Evolutionary conservation across 169 alveolate species (phyloP).

Genomic region (Haemoproteus tartakovskyi): DNA sequence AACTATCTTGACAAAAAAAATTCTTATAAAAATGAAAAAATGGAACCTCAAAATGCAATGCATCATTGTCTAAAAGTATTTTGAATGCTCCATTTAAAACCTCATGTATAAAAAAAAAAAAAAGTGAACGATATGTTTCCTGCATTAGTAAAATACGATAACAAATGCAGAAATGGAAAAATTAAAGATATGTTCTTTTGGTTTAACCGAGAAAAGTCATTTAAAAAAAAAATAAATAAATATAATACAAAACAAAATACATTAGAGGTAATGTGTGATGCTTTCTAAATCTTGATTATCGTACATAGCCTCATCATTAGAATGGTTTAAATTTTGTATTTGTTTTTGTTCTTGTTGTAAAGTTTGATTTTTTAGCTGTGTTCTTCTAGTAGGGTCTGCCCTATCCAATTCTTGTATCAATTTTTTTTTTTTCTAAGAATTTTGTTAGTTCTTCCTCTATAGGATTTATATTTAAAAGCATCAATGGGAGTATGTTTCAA

Average conservation of each 20-base stretch:
- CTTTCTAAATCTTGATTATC: conserved; percentile 25
- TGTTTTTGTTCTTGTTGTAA: conserved; percentile 18
- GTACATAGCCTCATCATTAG: neutral
- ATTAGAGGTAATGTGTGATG: conserved; percentile 37
- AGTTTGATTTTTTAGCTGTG: conserved; percentile 17
- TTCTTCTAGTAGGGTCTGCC: conserved; percentile 9
- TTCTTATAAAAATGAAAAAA: too few relatives aligned
- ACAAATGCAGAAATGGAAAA: neutral
- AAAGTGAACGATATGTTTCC: too few relatives aligned
- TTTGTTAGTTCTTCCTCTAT: conserved; percentile 49
- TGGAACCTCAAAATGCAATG: too few relatives aligned
- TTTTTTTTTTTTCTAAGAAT: conserved; percentile 35
- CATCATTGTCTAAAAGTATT: too few relatives aligned
- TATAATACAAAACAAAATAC: too few relatives aligned
- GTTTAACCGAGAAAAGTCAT: neutral
- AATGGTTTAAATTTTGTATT: neutral
- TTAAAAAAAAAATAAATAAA: too few relatives aligned
- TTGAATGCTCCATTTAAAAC: too few relatives aligned
- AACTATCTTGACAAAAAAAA: too few relatives aligned
- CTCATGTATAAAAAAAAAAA: too few relatives aligned
- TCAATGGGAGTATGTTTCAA: conserved; percentile 57
- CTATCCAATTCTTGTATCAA: conserved; percentile 44
- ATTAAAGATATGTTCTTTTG: neutral
- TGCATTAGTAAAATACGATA: too few relatives aligned
- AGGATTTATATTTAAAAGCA: conserved; percentile 55